Percentiles rank a stretch among this genome's conserved stretches.
These are phyloP conservation scores for Fraxinus dipetala DNA, from an alignment of 305 asterid genomes.

Conservation along the genomic window DNA sequence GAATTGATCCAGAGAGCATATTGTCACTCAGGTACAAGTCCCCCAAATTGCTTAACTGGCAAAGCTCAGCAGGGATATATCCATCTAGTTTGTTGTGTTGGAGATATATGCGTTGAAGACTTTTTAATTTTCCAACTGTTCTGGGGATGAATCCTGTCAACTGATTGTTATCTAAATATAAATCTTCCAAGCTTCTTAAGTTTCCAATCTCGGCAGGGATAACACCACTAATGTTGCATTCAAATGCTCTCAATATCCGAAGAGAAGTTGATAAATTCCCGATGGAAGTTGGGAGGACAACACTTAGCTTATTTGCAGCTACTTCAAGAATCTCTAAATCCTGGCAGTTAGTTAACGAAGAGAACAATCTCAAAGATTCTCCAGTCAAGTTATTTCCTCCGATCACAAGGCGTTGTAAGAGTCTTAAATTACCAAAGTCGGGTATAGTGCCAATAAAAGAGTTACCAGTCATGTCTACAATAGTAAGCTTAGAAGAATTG, in stretches of 20 bases:
- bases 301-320: conserved; percentile 14
- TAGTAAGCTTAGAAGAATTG: conserved; percentile 24
- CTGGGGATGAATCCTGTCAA: conserved; percentile 19
- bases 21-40: conserved; percentile 4
- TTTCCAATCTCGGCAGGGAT: conserved; percentile 22
- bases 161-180: background rate
- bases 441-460: conserved; percentile 16
- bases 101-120: conserved; percentile 1
- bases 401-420: background rate
- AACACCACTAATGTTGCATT: conserved; percentile 15
- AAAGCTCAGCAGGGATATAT: conserved; percentile 12
- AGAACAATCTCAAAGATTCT: conserved; percentile 4
- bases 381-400: conserved; percentile 10
- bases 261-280: conserved; percentile 17
- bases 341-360: conserved; percentile 16
- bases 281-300: conserved; percentile 18
- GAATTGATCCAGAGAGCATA: conserved; percentile 2
- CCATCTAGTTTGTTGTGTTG: conserved; percentile 21
- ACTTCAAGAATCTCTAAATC: background rate
- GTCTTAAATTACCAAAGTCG: conserved; percentile 6
- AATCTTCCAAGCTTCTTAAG: background rate
- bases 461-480: background rate
- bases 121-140: background rate
- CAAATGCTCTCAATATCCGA: background rate
- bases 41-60: background rate